Evolutionary conservation across 108 stramenopile genomes (phyloP).

Genomic region (Chaetoceros tenuissimus): DNA sequence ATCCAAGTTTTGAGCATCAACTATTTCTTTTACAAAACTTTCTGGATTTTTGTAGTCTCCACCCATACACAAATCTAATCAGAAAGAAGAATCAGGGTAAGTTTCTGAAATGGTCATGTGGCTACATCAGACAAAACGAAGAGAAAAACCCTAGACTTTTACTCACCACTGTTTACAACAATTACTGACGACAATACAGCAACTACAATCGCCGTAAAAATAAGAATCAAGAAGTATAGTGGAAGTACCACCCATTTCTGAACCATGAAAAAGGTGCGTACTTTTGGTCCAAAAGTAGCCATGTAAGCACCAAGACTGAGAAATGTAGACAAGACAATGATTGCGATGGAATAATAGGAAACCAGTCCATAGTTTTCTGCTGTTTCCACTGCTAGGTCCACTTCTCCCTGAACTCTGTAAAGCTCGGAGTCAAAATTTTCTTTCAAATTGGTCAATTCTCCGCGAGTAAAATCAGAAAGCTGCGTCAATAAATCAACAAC

Average conservation of each 20-base stretch:
- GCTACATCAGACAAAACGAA: background rate
- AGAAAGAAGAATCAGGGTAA: background rate
- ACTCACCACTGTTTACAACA: background rate
- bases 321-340: background rate
- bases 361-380: background rate
- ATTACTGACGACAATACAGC: background rate
- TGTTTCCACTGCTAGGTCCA: background rate
- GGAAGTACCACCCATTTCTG: background rate
- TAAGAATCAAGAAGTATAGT: background rate
- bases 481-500: background rate
- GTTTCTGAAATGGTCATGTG: background rate
- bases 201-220: background rate
- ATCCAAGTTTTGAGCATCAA: background rate
- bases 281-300: background rate
- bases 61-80: background rate
- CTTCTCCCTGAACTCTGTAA: background rate
- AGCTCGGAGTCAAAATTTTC: background rate
- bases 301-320: background rate
- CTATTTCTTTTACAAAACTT: background rate
- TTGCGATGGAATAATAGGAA: background rate
- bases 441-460: background rate
- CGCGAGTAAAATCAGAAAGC: background rate
- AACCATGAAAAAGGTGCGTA: background rate
- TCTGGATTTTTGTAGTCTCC: background rate
- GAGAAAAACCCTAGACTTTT: background rate